Base-by-base conservation (phyloP, 2,329 filamentous ascomycete species). In the Ophiostoma triangulosporum region DNA sequence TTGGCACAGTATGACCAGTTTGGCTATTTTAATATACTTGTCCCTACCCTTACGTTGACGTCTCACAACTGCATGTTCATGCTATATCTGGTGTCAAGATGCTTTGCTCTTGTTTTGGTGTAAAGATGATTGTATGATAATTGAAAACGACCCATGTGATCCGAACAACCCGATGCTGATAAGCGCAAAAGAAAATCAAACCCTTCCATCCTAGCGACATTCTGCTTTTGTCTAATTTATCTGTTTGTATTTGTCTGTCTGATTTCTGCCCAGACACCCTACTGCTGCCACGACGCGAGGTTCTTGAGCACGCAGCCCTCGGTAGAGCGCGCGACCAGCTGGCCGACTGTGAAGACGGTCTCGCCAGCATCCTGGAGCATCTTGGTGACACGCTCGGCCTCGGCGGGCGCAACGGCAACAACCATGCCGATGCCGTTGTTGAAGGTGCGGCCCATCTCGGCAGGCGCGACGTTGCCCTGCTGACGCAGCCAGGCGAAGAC, bases 371-470 rank as follows among this genome's bases (percentile, higher is more conserved):
- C 73, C 62, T 81, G 73, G 22, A 96, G 71, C 45, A 78, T 70
- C 51, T 72, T 68, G 20, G 73, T 72, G 2, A 87, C 81, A 35
- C 74, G 72, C 6, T 78, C 74, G 1, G 75, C 86, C 60, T 85
- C 77, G 32, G 71, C 75, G 2, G 96, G 88, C 5, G 88, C 88
- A 29, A 90, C 74, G 6, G 96, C 86, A 3, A 96, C 88, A 5
- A 89, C 88, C 90, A 98, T 97, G 48, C 93, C 93, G 45, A 98
- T 72, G 50, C 93, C 93, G 7, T 85, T 89, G 72, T 98, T 98
- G 77, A 95, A 97, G 2, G 89, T 93, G 55, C 89, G 77, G 51
- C 84, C 88, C 78, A 97, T 94, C 71, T 98, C 93, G 9, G 72
- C 64, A 1, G 83, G 75, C 52, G 76, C 78, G 31, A 97, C 82